Base-by-base conservation (phyloP, 176 grass and related monocot genomes). In the Bothriochloa decipiens region DNA sequence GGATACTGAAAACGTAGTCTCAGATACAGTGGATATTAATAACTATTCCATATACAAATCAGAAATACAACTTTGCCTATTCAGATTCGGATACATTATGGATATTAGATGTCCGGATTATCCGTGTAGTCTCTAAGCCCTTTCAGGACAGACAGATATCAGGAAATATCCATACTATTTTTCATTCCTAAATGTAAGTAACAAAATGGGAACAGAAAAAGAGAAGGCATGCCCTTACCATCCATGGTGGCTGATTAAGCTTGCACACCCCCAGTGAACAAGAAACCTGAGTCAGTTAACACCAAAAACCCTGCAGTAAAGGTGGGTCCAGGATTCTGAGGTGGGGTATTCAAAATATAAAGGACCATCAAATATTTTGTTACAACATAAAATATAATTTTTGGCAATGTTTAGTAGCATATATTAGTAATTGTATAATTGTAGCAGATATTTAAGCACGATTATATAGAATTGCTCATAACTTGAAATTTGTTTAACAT, bases 181-280 rank as follows among this genome's bases (percentile, higher is more conserved):
- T 62, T 62, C 58, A 26, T 62, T 9, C 58, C n/a, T 26, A 62
- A 7, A 22, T 47, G 29, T 52, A 70, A 74, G 3, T 6, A 32
- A 33, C 27, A 64, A 53, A 26, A 16, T 50, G 36, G 25, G n/a
- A 40, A 46, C 1, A 0, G 26, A 11, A 73, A 22, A 3, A 58
- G 58, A 49, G 27, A 2, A 8, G 66, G 26, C 0, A 18, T 6
- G 39, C 7, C 11, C 69, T 23, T 86, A 90, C 88, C 84, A 83
- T 90, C 88, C 88, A 90, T 90, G 74, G 74, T 58, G 27, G 8
- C 79, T 37, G 65, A 77, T 47, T 75, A 72, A 57, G 20, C 39
- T 77, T 33, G 62, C 57, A 82, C 20, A 4, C 72, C 13, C 12
- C 5, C 65, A 27, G 12, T 20, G 11, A 50, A 35, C 20, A 86